Conservation (phyloP, 1,284 basidiomycete species). For the Takashimella koratensis region DNA sequence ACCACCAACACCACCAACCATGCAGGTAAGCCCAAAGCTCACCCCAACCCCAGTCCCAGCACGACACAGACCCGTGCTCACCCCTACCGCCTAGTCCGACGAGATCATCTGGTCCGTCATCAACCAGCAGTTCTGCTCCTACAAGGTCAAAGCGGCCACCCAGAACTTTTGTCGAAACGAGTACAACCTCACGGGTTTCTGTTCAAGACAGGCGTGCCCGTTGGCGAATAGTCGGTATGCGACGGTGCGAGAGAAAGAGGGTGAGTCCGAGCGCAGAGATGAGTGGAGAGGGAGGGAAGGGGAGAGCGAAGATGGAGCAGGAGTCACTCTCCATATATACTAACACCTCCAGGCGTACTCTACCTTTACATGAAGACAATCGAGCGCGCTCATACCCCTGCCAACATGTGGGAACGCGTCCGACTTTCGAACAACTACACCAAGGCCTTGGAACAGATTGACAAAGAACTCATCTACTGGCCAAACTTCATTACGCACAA, state of each 20-base stretch:
- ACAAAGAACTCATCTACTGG: constrained; percentile 94
- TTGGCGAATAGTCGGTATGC: constrained; percentile 96
- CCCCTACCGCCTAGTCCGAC: too few relatives aligned
- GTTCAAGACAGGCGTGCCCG: constrained; percentile 93
- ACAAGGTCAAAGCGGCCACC: constrained; percentile 92
- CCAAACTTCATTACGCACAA: constrained; percentile 97
- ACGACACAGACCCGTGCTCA: too few relatives aligned
- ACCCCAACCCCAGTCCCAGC: too few relatives aligned
- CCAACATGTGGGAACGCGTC: constrained; percentile 96
- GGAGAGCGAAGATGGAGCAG: neutral
- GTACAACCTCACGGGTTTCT: constrained; percentile 98
- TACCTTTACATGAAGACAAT: constrained; percentile 99
- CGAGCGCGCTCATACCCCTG: constrained; percentile 91
- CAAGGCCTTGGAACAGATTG: constrained; percentile 94
- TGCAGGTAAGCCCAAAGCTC: too few relatives aligned
- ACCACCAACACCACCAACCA: too few relatives aligned
- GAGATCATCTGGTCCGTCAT: constrained; percentile 95
- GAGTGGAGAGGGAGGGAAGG: neutral
- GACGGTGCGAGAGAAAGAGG: constrained; percentile 92
- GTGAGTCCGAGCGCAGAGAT: constrained; percentile 58
- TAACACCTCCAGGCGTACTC: constrained; percentile 61
- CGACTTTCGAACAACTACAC: constrained; percentile 91
- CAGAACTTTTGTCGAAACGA: constrained; percentile 99
- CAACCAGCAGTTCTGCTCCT: constrained; percentile 86
- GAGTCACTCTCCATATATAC: neutral